Conservation (phyloP, 2,329 filamentous ascomycete genomes). For the Dactylellina cionopaga region DNA sequence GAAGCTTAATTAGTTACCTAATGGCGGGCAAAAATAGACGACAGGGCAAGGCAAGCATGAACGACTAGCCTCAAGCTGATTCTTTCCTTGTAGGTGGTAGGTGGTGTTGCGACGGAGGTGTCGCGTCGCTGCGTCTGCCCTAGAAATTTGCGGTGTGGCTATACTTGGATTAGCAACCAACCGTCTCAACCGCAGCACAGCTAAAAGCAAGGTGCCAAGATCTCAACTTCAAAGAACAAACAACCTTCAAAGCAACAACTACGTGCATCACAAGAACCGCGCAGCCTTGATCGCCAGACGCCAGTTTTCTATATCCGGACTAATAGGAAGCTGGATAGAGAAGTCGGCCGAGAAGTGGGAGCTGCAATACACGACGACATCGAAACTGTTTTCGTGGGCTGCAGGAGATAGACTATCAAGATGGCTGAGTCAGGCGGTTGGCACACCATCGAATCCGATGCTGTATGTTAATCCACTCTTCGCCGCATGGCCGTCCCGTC, state of each 20-base stretch:
- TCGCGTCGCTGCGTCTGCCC: too few relatives aligned
- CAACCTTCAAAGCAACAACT: constrained; percentile 34
- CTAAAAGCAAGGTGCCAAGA: constrained; percentile 26
- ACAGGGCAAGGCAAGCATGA: constrained; percentile 10
- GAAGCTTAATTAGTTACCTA: too few relatives aligned
- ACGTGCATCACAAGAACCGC: neutral
- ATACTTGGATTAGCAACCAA: neutral
- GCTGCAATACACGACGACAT: neutral
- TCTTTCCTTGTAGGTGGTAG: neutral
- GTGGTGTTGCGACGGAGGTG: too few relatives aligned
- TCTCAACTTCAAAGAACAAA: constrained; percentile 11
- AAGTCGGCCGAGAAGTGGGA: constrained; percentile 28
- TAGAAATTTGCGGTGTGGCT: too few relatives aligned
- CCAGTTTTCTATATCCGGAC: constrained; percentile 13
- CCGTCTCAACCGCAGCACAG: constrained; percentile 2
- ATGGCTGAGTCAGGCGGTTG: constrained; percentile 75
- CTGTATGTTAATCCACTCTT: constrained; percentile 59
- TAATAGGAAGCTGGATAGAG: neutral
- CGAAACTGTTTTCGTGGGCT: constrained; percentile 5
- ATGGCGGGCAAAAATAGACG: constrained; percentile 37
- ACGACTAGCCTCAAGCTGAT: neutral
- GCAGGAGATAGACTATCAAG: constrained; percentile 22
- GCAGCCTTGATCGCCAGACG: constrained; percentile 20
- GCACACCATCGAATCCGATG: constrained; percentile 98
- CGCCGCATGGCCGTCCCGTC: constrained; percentile 25